Percentiles rank a stretch among this genome's conserved stretches.
Evolutionary conservation across 1,284 basidiomycete genomes (phyloP).

Genomic region (Boletellus deceptivus): DNA sequence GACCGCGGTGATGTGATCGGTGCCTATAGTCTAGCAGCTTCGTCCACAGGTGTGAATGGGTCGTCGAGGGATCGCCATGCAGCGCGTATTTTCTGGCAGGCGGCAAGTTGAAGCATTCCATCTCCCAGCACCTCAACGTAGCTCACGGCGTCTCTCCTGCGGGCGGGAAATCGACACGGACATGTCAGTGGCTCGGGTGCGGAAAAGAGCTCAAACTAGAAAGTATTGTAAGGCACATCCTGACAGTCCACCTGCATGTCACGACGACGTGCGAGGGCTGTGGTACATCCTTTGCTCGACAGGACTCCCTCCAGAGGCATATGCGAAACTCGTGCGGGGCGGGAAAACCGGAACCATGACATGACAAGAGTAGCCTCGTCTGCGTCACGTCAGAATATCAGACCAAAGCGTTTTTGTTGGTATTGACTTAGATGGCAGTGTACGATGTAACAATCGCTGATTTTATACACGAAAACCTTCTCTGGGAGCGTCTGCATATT

Average conservation of each 20-base stretch:
- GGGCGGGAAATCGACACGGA: conserved; percentile 9
- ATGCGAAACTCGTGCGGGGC: conserved; percentile 20
- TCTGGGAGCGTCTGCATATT: not conserved
- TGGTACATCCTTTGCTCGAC: conserved; percentile 24
- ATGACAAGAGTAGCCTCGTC: not conserved
- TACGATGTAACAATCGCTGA: too few relatives aligned
- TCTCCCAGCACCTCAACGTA: conserved; percentile 15
- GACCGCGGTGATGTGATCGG: not conserved
- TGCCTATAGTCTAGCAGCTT: not conserved
- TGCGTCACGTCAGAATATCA: too few relatives aligned
- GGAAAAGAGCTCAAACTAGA: conserved; percentile 25
- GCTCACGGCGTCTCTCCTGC: conserved; percentile 7
- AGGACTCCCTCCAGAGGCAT: conserved; percentile 32
- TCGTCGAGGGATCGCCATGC: conserved; percentile 10
- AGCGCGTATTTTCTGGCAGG: not conserved
- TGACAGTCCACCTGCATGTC: conserved; percentile 24
- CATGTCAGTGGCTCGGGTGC: conserved; percentile 24
- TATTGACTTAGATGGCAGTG: not conserved
- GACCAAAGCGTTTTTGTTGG: too few relatives aligned
- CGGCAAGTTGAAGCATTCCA: conserved; percentile 9
- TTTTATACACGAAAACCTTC: too few relatives aligned
- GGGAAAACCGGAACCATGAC: not conserved
- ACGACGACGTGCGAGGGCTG: conserved; percentile 16
- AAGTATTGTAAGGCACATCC: conserved; percentile 25
- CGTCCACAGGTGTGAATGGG: conserved; percentile 11